phyloP scores from a whole-genome alignment of 345 rosid genomes.

The Linum tenue region DNA sequence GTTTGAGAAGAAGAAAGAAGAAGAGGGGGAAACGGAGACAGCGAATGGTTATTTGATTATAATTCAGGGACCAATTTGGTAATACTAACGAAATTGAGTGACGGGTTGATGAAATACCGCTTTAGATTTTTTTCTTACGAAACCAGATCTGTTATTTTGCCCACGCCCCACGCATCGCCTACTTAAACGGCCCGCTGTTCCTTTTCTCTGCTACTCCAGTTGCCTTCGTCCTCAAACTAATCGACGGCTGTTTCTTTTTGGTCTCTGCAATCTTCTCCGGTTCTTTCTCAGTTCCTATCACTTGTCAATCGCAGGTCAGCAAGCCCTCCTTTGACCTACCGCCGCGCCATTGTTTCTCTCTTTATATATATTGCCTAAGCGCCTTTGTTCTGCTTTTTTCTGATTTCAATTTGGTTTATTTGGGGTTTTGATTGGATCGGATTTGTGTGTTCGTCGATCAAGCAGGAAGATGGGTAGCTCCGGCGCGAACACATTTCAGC shows the following conservation, averaged over 20 bases:
- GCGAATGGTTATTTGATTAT: too few relatives aligned
- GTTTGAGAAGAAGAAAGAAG: too few relatives aligned
- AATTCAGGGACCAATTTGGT: background rate
- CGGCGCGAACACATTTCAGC: conserved; percentile 33
- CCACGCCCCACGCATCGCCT: background rate
- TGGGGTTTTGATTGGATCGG: background rate
- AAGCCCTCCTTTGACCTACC: background rate
- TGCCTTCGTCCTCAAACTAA: background rate
- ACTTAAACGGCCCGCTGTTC: background rate
- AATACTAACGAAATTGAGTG: background rate
- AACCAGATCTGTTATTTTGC: background rate
- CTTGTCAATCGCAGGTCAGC: background rate
- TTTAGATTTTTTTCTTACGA: background rate
- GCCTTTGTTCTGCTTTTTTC: background rate
- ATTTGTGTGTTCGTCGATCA: background rate
- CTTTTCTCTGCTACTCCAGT: background rate
- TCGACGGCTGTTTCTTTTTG: too few relatives aligned
- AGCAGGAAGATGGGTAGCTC: conserved; percentile 40
- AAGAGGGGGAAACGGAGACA: too few relatives aligned
- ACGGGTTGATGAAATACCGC: background rate
- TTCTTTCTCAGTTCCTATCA: background rate
- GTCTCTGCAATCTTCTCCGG: background rate
- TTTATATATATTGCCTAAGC: background rate
- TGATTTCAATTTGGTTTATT: background rate
- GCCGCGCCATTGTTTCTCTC: background rate